Conservation (phyloP, 495 filamentous ascomycete species). For the Daldinia decipiens region DNA sequence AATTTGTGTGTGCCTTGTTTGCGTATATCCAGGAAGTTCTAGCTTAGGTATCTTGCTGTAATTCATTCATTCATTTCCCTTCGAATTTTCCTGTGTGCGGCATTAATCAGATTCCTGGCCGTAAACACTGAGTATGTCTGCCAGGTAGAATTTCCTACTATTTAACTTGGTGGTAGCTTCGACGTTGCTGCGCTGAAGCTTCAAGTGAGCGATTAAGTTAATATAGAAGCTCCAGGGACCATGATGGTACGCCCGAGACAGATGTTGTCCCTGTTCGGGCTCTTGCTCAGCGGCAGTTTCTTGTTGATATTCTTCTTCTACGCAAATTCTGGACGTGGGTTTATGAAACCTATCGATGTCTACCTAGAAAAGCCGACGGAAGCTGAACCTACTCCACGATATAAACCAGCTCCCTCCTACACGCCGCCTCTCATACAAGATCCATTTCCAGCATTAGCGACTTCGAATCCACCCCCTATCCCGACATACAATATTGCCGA, state of each 20-base stretch:
- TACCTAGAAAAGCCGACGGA: background rate
- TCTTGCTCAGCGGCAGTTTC: slow-evolving; percentile 17
- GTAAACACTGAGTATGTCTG: background rate
- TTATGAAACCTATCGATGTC: slow-evolving; percentile 8
- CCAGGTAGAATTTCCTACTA: background rate
- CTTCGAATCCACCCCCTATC: slow-evolving; percentile 54
- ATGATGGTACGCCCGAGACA: slow-evolving; percentile 23
- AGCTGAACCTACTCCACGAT: slow-evolving; percentile 39
- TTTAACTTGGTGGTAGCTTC: background rate
- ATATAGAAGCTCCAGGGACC: background rate
- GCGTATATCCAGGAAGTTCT: background rate
- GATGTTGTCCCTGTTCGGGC: slow-evolving; percentile 9
- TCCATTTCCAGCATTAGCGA: slow-evolving; percentile 52
- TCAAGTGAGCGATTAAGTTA: background rate
- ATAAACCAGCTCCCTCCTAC: slow-evolving; percentile 52
- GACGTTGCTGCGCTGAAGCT: background rate
- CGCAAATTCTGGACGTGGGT: background rate
- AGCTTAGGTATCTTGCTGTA: background rate
- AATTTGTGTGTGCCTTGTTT: background rate
- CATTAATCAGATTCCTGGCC: background rate
- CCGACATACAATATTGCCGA: slow-evolving; percentile 55
- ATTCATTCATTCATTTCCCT: background rate
- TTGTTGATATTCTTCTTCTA: slow-evolving; percentile 15
- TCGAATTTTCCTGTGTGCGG: background rate
- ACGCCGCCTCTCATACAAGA: slow-evolving; percentile 50